Evolutionary conservation across 2,329 filamentous ascomycete species (phyloP).

Genomic region (Thelonectria discophora): DNA sequence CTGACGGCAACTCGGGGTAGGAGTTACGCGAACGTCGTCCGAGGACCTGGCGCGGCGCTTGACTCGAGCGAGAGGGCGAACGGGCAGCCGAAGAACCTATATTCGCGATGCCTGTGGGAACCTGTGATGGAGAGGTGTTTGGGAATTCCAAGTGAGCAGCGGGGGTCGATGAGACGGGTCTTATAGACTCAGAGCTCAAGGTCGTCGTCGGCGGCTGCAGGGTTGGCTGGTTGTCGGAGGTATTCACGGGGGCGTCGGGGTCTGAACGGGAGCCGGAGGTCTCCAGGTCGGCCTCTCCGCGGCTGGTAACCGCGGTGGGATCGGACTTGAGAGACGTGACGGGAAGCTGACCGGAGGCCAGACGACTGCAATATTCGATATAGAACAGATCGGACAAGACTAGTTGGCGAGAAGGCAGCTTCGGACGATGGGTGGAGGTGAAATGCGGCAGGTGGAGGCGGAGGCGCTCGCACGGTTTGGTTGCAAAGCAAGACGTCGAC

Average conservation of each 20-base stretch:
- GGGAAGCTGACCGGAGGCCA: constrained; percentile 39
- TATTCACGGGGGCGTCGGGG: constrained; percentile 45
- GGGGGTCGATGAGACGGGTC: constrained; percentile 36
- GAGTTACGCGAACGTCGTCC: constrained; percentile 64
- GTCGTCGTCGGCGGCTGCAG: constrained; percentile 61
- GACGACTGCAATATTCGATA: constrained; percentile 30
- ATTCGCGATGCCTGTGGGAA: constrained; percentile 49
- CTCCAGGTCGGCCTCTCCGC: constrained; percentile 55
- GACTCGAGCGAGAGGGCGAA: constrained; percentile 38
- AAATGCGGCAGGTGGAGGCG: constrained; percentile 36
- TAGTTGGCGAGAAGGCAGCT: constrained; percentile 16
- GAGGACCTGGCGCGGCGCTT: constrained; percentile 53
- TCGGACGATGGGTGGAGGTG: constrained; percentile 19
- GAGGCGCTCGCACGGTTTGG: constrained; percentile 27
- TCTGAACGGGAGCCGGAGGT: constrained; percentile 47
- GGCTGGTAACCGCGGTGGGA: constrained; percentile 50
- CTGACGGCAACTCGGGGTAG: constrained; percentile 45
- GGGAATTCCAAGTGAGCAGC: constrained; percentile 28
- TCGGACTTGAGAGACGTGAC: constrained; percentile 28
- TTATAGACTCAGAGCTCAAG: constrained; percentile 57
- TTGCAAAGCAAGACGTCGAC: constrained; percentile 7
- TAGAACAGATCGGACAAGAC: not conserved
- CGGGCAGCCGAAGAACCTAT: constrained; percentile 51
- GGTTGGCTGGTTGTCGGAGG: constrained; percentile 72
- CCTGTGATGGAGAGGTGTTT: constrained; percentile 36